Conservation (phyloP, 306 rosid species). For the Ammopiptanthus mongolicus region DNA sequence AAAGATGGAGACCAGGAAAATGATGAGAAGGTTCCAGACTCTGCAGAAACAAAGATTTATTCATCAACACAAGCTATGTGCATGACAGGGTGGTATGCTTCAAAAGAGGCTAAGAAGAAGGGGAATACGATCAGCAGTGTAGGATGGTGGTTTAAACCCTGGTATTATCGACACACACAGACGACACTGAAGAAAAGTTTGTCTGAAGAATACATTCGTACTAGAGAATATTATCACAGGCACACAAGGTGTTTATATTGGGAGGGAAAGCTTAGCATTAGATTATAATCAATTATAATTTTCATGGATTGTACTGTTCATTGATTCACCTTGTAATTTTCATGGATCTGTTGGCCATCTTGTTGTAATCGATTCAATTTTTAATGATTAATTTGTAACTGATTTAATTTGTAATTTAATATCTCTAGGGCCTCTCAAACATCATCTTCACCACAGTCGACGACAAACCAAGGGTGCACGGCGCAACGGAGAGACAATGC, state of each 20-base stretch:
- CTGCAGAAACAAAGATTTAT: conserved; percentile 89
- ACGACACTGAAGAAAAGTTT: conserved; percentile 74
- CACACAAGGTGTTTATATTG: conserved; percentile 93
- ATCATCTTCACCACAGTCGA: too few relatives aligned
- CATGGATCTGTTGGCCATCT: too few relatives aligned
- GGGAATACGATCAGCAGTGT: conserved; percentile 77
- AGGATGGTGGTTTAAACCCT: conserved; percentile 96
- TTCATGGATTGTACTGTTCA: too few relatives aligned
- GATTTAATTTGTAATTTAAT: too few relatives aligned
- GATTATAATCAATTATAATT: too few relatives aligned
- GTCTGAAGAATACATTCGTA: conserved; percentile 87
- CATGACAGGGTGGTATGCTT: conserved; percentile 88
- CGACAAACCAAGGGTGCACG: too few relatives aligned
- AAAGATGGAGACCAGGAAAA: conserved; percentile 89
- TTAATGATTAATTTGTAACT: too few relatives aligned
- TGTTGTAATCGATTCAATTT: too few relatives aligned
- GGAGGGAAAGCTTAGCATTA: conserved; percentile 99
- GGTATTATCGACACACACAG: conserved; percentile 95
- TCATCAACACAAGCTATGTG: conserved; percentile 64
- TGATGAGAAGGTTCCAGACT: conserved; percentile 83
- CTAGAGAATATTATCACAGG: conserved; percentile 92
- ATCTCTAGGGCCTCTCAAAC: too few relatives aligned
- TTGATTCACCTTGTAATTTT: too few relatives aligned
- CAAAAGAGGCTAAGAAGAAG: conserved; percentile 90
- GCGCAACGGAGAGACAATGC: too few relatives aligned